Base-by-base conservation (phyloP, 2,329 filamentous ascomycete genomes). In the Triangularia verruculosa region DNA sequence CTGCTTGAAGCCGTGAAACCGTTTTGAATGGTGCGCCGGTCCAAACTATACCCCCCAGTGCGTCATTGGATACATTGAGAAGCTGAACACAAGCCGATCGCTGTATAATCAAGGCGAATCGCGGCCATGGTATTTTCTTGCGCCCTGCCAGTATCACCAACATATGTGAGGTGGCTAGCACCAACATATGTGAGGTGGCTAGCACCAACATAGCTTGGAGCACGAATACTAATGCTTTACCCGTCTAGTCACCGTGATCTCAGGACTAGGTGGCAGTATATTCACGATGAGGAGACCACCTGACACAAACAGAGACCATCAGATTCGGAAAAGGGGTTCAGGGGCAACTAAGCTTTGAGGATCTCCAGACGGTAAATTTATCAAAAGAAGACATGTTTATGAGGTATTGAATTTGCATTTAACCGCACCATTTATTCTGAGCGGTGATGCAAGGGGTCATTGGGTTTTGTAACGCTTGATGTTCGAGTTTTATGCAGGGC, bases 391-490 rank as follows among this genome's bases (percentile, higher is more conserved):
- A 47, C 13, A 22, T 34, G 56, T 22, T 12, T 39, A 58, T 43
- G 9, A 43, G 27, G 20, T 22, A 43, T 7, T 22, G n/a, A n/a
- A 58, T 22, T 39, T 61, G 66, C 61, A 69, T 68, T 67, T 64
- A 70, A 61, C 68, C 66, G 68, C 62, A 56, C 58, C 59, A n/a
- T 22, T 30, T 22, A 51, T 58, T 54, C 34, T 56, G 54, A 55
- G 32, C 1, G 24, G 8, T 59, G 43, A 27, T 32, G 57, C 61
- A 62, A 56, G 64, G 64, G 57, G 54, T 30, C 59, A 55, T 39
- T 27, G 32, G 59, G 60, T 43, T 27, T 56, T 63, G 64, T 63
- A 51, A 69, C 67, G 59, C 28, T 43, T 27, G 32, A 22, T 61
- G 67, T 69, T 57, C 66, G 67, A 69, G 34, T 9, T 24, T 8